These are phyloP conservation scores for Hyaloperonospora brassicae DNA, from an alignment of 352 stramenopile genomes.

Conservation along the genomic window DNA sequence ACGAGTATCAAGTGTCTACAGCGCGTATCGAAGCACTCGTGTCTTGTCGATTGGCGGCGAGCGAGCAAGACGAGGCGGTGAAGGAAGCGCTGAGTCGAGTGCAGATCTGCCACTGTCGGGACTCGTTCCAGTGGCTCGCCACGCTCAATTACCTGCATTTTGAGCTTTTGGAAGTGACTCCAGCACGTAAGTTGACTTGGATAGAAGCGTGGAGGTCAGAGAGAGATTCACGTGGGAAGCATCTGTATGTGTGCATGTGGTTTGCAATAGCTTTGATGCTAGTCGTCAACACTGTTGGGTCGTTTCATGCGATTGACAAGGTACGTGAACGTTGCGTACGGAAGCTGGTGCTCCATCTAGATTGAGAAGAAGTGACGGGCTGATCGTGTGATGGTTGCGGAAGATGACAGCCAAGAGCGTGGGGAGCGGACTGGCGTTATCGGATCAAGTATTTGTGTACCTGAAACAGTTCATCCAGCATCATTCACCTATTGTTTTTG, in stretches of 20 bases:
- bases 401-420: conserved; percentile 50
- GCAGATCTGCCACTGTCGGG: conserved; percentile 39
- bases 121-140: conserved; percentile 69
- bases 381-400: not conserved
- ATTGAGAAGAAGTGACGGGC: not conserved
- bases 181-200: conserved; percentile 31
- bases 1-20: conserved; percentile 40
- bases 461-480: conserved; percentile 62
- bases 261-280: conserved; percentile 38
- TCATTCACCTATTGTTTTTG: conserved; percentile 65
- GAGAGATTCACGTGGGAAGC: conserved; percentile 1
- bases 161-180: conserved; percentile 37
- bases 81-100: conserved; percentile 30
- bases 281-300: conserved; percentile 53
- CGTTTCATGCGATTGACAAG: conserved; percentile 65
- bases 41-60: conserved; percentile 5
- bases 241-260: not conserved
- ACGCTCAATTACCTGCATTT: conserved; percentile 71
- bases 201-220: not conserved
- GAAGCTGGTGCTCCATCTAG: no score
- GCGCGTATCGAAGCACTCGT: conserved; percentile 9
- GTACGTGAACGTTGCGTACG: conserved; percentile 9
- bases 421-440: conserved; percentile 41
- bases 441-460: conserved; percentile 55
- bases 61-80: conserved; percentile 11